Conservation (phyloP, 345 rosid species). For the Rhodamnia argentea region DNA sequence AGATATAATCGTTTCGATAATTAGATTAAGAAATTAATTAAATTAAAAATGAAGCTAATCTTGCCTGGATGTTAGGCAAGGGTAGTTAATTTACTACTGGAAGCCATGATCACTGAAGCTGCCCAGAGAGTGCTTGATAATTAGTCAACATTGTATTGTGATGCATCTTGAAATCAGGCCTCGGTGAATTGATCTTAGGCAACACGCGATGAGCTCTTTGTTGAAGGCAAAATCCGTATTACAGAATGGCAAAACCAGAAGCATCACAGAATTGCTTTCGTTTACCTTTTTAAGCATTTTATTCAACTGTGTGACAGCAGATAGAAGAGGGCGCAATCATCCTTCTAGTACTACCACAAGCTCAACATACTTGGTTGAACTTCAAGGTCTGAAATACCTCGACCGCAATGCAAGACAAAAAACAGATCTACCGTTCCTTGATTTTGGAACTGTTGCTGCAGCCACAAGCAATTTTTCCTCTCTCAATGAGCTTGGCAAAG, state of each 20-base stretch:
- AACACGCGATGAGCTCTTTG: not conserved
- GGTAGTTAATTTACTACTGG: not conserved
- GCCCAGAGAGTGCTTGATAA: not conserved
- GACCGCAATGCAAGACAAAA: not conserved
- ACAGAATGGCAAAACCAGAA: not conserved
- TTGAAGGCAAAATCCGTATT: not conserved
- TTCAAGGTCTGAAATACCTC: not conserved
- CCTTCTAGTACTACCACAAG: not conserved
- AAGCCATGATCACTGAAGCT: not conserved
- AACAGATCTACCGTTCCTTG: not conserved
- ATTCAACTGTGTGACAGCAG: not conserved
- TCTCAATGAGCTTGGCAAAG: slow-evolving; percentile 6
- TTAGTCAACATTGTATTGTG: not conserved
- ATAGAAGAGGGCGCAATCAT: not conserved
- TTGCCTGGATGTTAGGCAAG: not conserved
- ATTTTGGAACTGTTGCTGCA: not conserved
- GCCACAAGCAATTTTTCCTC: slow-evolving; percentile 14
- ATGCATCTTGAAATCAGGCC: not conserved
- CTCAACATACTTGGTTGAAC: not conserved
- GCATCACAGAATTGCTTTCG: not conserved
- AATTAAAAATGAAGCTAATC: not conserved
- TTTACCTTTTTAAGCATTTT: not conserved
- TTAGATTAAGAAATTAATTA: no score
- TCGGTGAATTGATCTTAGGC: not conserved
- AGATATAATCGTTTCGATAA: no score